A percentile compares a stretch with the other conserved stretches of the same genome.
Evolutionary conservation across 306 rosid species (phyloP).

Genomic region (Medicago ruthenica): DNA sequence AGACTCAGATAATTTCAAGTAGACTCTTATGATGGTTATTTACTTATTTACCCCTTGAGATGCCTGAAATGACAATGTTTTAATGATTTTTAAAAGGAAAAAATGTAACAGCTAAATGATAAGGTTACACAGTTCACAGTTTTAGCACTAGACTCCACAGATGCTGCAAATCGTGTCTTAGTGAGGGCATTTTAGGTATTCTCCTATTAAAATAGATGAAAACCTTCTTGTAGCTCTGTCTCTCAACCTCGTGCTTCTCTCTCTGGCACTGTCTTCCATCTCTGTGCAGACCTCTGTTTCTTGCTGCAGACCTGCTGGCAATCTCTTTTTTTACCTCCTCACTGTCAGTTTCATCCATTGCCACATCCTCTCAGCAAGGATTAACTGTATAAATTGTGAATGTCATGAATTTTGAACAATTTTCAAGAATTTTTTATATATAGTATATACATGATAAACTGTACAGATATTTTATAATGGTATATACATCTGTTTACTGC

Average conservation of each 20-base stretch:
- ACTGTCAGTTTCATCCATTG: not conserved
- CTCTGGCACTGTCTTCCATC: not conserved
- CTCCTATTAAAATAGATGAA: not conserved
- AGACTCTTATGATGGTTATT: not conserved
- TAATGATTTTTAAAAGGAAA: not conserved
- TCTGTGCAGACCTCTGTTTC: not conserved
- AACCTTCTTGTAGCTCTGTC: not conserved
- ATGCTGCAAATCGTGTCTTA: not conserved
- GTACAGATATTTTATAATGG: no score
- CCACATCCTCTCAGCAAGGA: not conserved
- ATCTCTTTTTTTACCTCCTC: not conserved
- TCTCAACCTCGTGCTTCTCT: not conserved
- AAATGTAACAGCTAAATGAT: not conserved
- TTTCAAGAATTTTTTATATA: not conserved
- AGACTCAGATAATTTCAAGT: no score
- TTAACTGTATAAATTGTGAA: not conserved
- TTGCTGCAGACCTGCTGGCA: not conserved
- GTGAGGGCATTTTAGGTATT: not conserved
- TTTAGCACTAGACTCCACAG: not conserved
- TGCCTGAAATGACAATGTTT: not conserved
- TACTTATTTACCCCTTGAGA: not conserved
- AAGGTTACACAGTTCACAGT: not conserved
- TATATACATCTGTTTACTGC: no score
- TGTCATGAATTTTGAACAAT: not conserved
- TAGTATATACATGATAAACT: no score